phyloP scores from a whole-genome alignment of 2,329 filamentous ascomycete species.

The Paradendryphiella salina region DNA sequence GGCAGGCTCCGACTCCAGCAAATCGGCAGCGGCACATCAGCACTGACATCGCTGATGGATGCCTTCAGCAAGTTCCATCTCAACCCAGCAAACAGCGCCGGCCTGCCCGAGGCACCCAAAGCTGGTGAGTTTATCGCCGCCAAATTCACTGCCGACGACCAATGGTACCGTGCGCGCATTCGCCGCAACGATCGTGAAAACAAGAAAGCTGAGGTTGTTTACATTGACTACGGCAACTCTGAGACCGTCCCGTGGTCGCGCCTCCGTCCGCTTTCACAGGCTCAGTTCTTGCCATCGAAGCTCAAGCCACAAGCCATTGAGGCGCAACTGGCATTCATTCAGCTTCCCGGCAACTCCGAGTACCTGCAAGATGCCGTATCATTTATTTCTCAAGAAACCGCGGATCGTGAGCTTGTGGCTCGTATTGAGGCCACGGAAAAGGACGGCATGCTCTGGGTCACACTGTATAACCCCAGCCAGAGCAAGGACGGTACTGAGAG shows the following conservation, averaged over 20 bases:
- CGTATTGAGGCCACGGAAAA: slow-evolving; percentile 85
- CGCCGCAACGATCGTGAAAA: slow-evolving; percentile 89
- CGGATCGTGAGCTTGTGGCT: slow-evolving; percentile 77
- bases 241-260: slow-evolving; percentile 84
- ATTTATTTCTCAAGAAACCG: slow-evolving; percentile 75
- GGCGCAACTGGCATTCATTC: slow-evolving; percentile 82
- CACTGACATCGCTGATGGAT: slow-evolving; percentile 84
- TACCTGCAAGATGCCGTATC: slow-evolving; percentile 76
- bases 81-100: slow-evolving; percentile 75
- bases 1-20: slow-evolving; percentile 89
- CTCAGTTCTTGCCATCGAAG: slow-evolving; percentile 73
- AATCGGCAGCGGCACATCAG: slow-evolving; percentile 81
- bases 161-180: slow-evolving; percentile 93
- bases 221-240: slow-evolving; percentile 95
- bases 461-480: slow-evolving; percentile 76
- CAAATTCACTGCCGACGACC: slow-evolving; percentile 82
- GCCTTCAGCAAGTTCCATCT: slow-evolving; percentile 90
- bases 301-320: slow-evolving; percentile 87
- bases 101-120: slow-evolving; percentile 78
- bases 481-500: slow-evolving; percentile 69
- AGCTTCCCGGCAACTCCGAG: slow-evolving; percentile 79
- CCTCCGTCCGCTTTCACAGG: slow-evolving; percentile 77
- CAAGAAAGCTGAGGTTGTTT: slow-evolving; percentile 84
- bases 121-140: slow-evolving; percentile 89
- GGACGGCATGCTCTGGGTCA: slow-evolving; percentile 83